phyloP scores from a whole-genome alignment of 169 alveolate genomes.

The Babesia bigemina region DNA sequence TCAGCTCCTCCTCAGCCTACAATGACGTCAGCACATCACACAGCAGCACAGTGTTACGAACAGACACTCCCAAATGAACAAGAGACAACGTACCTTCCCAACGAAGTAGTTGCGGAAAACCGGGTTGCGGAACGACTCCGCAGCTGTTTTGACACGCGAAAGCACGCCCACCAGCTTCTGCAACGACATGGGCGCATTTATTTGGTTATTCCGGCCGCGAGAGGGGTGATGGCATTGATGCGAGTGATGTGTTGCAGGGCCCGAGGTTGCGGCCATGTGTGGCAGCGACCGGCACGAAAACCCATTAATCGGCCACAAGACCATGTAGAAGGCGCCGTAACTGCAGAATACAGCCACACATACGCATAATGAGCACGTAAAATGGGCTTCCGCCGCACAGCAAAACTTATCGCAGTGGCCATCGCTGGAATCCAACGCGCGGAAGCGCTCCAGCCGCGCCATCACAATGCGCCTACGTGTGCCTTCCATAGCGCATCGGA shows the following conservation, averaged over 20 bases:
- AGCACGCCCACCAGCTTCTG: conserved; percentile 33
- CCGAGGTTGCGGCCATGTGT: conserved; percentile 2
- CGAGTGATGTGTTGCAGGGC: too few species aligned
- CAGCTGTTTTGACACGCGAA: conserved; percentile 42
- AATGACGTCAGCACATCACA: neutral
- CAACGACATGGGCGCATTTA: conserved; percentile 15
- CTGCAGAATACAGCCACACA: too few species aligned
- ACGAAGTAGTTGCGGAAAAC: conserved; percentile 49
- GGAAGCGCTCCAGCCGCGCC: conserved; percentile 9
- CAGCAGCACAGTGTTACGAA: neutral
- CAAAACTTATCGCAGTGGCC: conserved; percentile 14
- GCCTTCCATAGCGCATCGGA: neutral
- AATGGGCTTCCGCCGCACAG: conserved; percentile 35
- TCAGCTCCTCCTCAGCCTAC: conserved; percentile 57
- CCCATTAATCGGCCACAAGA: neutral
- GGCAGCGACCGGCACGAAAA: neutral
- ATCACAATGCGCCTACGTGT: conserved; percentile 3
- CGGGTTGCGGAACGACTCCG: conserved; percentile 56
- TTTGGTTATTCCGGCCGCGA: neutral
- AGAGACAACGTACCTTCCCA: conserved; percentile 26
- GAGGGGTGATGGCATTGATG: too few species aligned
- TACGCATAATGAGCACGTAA: neutral
- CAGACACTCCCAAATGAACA: too few species aligned
- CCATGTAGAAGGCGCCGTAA: neutral
- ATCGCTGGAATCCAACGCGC: conserved; percentile 28